phyloP scores from a whole-genome alignment of 2,329 filamentous ascomycete species.

The Alternaria consortialis region DNA sequence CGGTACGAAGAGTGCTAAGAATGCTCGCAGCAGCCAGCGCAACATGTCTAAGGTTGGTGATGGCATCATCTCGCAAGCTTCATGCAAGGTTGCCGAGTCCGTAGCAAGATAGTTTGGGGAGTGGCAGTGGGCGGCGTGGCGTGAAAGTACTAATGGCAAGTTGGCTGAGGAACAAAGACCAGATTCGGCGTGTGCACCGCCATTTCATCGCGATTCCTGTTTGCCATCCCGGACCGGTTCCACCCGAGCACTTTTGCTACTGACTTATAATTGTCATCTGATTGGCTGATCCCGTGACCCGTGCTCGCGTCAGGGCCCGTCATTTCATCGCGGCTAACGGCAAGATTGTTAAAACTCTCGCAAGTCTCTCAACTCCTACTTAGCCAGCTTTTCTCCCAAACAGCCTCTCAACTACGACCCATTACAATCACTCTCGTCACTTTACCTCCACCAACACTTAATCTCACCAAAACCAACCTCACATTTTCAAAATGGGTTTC shows the following conservation, averaged over 20 bases:
- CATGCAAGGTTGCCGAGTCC: conserved; percentile 11
- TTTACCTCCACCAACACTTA: background rate
- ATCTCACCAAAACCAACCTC: conserved; percentile 11
- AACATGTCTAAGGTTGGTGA: conserved; percentile 3
- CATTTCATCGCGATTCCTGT: conserved; percentile 8
- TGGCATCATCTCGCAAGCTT: conserved; percentile 1
- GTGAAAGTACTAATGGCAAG: background rate
- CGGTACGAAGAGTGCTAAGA: background rate
- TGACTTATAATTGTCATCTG: conserved; percentile 23
- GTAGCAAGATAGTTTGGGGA: background rate
- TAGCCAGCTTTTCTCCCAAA: conserved; percentile 35
- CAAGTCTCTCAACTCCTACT: conserved; percentile 35
- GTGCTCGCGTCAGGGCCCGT: conserved; percentile 17
- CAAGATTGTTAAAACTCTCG: conserved; percentile 14
- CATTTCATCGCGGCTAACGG: conserved; percentile 26
- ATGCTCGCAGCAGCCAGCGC: background rate
- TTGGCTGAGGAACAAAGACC: conserved; percentile 2
- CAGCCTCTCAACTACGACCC: conserved; percentile 22
- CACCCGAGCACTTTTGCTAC: conserved; percentile 24
- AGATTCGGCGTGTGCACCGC: conserved; percentile 3
- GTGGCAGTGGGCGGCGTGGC: background rate
- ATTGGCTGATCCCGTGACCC: conserved; percentile 22
- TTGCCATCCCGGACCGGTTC: conserved; percentile 27
- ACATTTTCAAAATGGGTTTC: conserved; percentile 51
- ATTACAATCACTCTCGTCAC: background rate